Conservation (phyloP, 2,329 filamentous ascomycete genomes). For the Fusarium bactridioides region DNA sequence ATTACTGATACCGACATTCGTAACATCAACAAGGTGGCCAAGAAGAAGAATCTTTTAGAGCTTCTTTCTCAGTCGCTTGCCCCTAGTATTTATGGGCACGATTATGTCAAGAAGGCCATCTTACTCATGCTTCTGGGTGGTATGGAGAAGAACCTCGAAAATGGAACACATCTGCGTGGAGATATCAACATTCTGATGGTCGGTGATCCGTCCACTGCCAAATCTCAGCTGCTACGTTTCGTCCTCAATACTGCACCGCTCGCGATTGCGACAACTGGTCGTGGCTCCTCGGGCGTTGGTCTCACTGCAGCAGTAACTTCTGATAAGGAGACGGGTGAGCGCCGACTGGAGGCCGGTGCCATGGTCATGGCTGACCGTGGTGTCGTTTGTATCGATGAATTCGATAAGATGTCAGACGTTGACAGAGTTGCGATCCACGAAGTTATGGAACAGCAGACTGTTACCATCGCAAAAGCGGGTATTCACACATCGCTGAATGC, state of each 20-base stretch:
- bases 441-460: constrained; percentile 99
- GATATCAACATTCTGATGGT: constrained; percentile 99
- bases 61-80: constrained; percentile 92
- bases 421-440: constrained; percentile 99
- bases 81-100: constrained; percentile 95
- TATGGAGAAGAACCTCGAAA: constrained; percentile 98
- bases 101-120: constrained; percentile 98
- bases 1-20: constrained; percentile 98
- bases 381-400: constrained; percentile 98
- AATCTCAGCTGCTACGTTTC: constrained; percentile 96
- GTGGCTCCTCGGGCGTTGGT: constrained; percentile 97
- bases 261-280: constrained; percentile 95
- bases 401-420: constrained; percentile 99
- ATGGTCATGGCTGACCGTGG: constrained; percentile 98
- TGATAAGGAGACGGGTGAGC: constrained; percentile 96
- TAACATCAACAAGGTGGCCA: constrained; percentile 97
- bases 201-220: constrained; percentile 96
- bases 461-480: constrained; percentile 97
- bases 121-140: constrained; percentile 93
- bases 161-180: constrained; percentile 95
- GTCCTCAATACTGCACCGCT: constrained; percentile 96
- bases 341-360: constrained; percentile 92
- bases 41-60: constrained; percentile 93
- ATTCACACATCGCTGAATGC: constrained; percentile 98
- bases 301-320: constrained; percentile 94